Base-by-base conservation (phyloP, 2,329 filamentous ascomycete genomes). In the Hymenotorrendiella dingleyae region DNA sequence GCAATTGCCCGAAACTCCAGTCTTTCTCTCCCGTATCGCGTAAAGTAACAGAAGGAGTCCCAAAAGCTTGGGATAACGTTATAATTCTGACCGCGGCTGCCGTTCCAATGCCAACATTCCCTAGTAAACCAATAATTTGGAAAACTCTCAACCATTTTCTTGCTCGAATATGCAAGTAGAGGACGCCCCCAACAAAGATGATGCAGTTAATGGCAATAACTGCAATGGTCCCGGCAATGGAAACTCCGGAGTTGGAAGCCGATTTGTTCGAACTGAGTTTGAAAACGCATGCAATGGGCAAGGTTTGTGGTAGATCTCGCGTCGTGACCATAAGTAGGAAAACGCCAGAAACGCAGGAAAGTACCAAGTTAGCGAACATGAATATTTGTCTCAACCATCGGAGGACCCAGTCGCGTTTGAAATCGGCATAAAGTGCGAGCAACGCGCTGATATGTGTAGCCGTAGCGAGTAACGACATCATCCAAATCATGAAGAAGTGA, bases 301-400 rank as follows among this genome's bases (percentile, higher is more conserved):
- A 60, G 0, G 74, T 73, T 60, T 6, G 78, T 76, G 24, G 69
- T 73, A 3, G 76, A 63, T 97, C 70, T 64, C 84, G 58, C 91
- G 96, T 74, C 87, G 97, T 65, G 64, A 96, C 57, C 90, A 97
- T 63, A 88, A 98, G 69, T 89, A 97, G 57, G 90, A 98, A 71
- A 87, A 98, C 73, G 94, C 97, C 57, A 73, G 89, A 38, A 94
- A 95, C 60, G 39, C 72, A 73, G 4, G 73, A 76, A 11, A 84
- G 68, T 1, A 68, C 69, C 47, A 84, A 64, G 61, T 82, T 84
- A 47, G 76, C 68, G 46, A 83, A 71, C 78, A 84, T 84, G 52
- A 84, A 70, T 17, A 74, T 64, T 57, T 83, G 78, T 17, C 80
- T 69, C 53, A 84, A 63, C 79, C 79, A 84, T 34, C 79, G 68